These are phyloP conservation scores for Phytophthora kernoviae DNA, from an alignment of 352 stramenopile species.

Conservation along the genomic window DNA sequence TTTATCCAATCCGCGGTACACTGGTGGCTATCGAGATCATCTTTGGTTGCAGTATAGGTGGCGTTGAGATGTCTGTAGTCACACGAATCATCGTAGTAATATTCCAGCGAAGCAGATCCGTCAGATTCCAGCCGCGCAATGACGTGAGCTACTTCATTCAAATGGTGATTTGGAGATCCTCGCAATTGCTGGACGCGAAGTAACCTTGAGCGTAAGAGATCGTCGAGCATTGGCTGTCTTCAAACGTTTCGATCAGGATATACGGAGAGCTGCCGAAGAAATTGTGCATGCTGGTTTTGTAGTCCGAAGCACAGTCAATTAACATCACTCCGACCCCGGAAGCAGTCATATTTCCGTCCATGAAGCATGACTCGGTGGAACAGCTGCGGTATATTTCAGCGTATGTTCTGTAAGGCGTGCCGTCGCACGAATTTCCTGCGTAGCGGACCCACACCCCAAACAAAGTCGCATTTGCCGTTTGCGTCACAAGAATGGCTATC, in stretches of 20 bases:
- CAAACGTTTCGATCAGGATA: slow-evolving; percentile 23
- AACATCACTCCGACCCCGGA: slow-evolving; percentile 12
- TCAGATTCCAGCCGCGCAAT: slow-evolving; percentile 19
- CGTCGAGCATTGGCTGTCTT: slow-evolving; percentile 13
- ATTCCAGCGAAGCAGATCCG: slow-evolving; percentile 26
- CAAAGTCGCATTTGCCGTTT: slow-evolving; percentile 1
- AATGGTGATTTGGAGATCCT: slow-evolving; percentile 27
- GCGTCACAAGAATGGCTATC: background rate
- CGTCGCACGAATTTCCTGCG: slow-evolving; percentile 14
- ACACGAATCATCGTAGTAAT: slow-evolving; percentile 23
- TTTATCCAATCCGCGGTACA: slow-evolving; percentile 21
- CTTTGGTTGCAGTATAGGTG: slow-evolving; percentile 15
- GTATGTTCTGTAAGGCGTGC: slow-evolving; percentile 30
- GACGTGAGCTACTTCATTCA: slow-evolving; percentile 15
- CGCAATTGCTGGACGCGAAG: slow-evolving; percentile 25
- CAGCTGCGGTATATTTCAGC: slow-evolving; percentile 10
- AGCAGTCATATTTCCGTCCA: slow-evolving; percentile 17
- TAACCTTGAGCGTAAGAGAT: slow-evolving; percentile 18
- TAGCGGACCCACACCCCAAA: slow-evolving; percentile 30
- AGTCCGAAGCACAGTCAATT: slow-evolving; percentile 32
- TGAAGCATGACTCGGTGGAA: slow-evolving; percentile 1
- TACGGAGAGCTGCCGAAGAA: slow-evolving; percentile 21
- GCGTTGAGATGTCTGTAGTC: background rate
- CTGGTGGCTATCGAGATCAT: slow-evolving; percentile 11
- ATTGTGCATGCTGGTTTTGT: slow-evolving; percentile 17